These are phyloP conservation scores for Trichoderma citrinoviride DNA, from an alignment of 2,329 filamentous ascomycete species.

Conservation along the genomic window DNA sequence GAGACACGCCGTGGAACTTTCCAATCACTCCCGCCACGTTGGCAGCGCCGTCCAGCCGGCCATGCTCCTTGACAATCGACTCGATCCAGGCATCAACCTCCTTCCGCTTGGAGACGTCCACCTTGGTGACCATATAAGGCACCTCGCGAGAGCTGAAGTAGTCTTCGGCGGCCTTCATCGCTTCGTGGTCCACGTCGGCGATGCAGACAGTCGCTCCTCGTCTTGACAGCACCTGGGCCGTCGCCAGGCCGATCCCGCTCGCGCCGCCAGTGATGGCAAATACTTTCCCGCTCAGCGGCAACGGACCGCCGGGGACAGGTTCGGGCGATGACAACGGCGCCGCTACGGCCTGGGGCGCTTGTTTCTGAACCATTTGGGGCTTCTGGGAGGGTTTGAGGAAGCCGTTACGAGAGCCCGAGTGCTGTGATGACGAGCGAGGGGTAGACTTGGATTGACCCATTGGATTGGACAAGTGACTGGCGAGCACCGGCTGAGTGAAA, in stretches of 20 bases:
- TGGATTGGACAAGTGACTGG: not conserved
- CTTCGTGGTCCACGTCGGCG: conserved; percentile 38
- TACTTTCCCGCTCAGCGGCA: conserved; percentile 28
- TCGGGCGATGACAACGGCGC: not conserved
- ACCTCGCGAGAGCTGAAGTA: conserved; percentile 31
- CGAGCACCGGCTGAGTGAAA: not conserved
- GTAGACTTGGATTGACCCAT: conserved; percentile 16
- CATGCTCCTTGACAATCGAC: conserved; percentile 43
- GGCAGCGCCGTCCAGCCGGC: conserved; percentile 51
- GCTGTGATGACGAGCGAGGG: conserved; percentile 8
- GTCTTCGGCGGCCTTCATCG: conserved; percentile 32
- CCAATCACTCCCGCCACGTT: conserved; percentile 54
- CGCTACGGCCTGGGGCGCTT: not conserved
- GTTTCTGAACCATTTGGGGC: conserved; percentile 13
- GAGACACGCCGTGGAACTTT: conserved; percentile 39
- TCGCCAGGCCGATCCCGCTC: conserved; percentile 42
- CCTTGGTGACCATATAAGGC: conserved; percentile 36
- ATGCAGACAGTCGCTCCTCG: conserved; percentile 39
- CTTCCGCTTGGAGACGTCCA: conserved; percentile 47
- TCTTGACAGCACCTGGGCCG: conserved; percentile 38
- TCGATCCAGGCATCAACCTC: conserved; percentile 51
- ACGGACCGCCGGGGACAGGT: not conserved
- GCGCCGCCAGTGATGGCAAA: conserved; percentile 36
- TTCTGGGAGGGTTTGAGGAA: not conserved
- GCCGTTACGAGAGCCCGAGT: conserved; percentile 13